phyloP scores from a whole-genome alignment of 768 basidiomycete genomes.

The Boletus barrowsii region DNA sequence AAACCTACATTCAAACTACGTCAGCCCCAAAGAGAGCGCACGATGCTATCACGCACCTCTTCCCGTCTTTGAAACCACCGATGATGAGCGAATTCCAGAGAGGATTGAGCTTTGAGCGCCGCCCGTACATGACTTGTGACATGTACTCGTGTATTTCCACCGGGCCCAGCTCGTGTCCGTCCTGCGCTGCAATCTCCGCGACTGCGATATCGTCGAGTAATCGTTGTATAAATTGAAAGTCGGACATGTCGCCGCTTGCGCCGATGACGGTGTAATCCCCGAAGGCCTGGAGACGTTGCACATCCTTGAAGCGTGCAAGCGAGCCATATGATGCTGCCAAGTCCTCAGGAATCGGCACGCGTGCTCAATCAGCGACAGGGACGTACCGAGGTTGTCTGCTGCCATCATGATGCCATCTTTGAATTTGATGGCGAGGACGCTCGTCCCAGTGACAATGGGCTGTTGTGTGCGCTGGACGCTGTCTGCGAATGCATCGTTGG shows the following conservation, averaged over 20 bases:
- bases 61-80: conserved; percentile 84
- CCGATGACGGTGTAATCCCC: conserved; percentile 85
- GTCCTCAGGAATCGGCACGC: neutral
- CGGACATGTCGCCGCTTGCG: conserved; percentile 95
- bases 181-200: conserved; percentile 77
- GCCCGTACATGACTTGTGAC: conserved; percentile 83
- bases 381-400: conserved; percentile 91
- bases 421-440: conserved; percentile 90
- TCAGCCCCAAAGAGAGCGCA: neutral
- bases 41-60: conserved; percentile 49
- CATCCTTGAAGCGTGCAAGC: conserved; percentile 92
- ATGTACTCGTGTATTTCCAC: conserved; percentile 92
- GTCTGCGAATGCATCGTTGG: conserved; percentile 56
- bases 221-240: conserved; percentile 90
- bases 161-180: conserved; percentile 82
- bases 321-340: conserved; percentile 89
- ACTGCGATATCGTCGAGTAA: conserved; percentile 74
- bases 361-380: neutral
- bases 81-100: conserved; percentile 94
- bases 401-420: conserved; percentile 98
- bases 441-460: conserved; percentile 96
- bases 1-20: conserved; percentile 55
- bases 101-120: conserved; percentile 86
- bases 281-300: conserved; percentile 83
- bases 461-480: conserved; percentile 83